Evolutionary conservation across 2,329 filamentous ascomycete species (phyloP).

Genomic region (Exserohilum rostratum): DNA sequence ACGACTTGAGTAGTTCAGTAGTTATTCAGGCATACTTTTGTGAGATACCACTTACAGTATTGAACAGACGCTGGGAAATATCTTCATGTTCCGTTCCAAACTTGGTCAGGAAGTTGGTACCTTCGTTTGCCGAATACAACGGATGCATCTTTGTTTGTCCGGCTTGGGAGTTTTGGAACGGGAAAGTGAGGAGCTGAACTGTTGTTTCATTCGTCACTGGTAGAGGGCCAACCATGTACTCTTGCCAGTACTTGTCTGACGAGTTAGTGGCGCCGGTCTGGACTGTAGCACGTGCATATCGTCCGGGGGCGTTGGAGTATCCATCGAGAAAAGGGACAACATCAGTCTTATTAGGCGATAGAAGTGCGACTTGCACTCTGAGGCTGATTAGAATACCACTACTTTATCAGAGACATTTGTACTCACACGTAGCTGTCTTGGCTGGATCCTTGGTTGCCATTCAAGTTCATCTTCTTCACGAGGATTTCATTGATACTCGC

Average conservation of each 20-base stretch:
- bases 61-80: constrained; percentile 31
- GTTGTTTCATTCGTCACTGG: constrained; percentile 52
- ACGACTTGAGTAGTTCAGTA: constrained; percentile 14
- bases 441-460: constrained; percentile 15
- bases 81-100: constrained; percentile 22
- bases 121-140: constrained; percentile 14
- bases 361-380: constrained; percentile 16
- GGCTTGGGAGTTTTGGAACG: constrained; percentile 25
- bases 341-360: constrained; percentile 32
- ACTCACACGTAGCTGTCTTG: constrained; percentile 21
- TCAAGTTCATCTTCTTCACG: constrained; percentile 13
- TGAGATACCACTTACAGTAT: constrained; percentile 19
- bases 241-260: constrained; percentile 44
- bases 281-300: constrained; percentile 31
- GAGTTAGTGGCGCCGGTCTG: constrained; percentile 15
- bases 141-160: constrained; percentile 21
- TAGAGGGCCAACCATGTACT: constrained; percentile 59
- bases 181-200: constrained; percentile 25
- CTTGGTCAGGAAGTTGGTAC: constrained; percentile 11
- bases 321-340: constrained; percentile 22
- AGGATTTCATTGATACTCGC: constrained; percentile 15
- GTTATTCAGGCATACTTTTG: neutral
- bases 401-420: neutral
- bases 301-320: constrained; percentile 14
- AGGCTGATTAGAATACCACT: neutral